Evolutionary conservation across 2,329 filamentous ascomycete genomes (phyloP).

Genomic region (Aspergillus jensenii): DNA sequence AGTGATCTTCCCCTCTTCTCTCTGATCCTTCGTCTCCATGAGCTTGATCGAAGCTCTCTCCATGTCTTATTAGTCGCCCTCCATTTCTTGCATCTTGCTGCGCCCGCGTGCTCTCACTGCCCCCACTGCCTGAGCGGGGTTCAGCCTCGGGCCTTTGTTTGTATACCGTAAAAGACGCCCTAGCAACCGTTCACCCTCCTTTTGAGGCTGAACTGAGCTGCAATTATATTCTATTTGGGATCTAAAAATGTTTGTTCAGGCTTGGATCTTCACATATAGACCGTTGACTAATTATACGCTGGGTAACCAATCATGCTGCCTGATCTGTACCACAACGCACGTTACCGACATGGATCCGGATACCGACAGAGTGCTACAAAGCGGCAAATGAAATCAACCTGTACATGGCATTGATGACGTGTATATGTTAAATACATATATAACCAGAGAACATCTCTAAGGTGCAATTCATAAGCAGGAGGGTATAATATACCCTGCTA

Average conservation of each 20-base stretch:
- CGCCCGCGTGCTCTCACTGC: neutral
- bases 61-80: neutral
- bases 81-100: neutral
- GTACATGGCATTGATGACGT: no score
- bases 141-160: neutral
- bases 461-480: neutral
- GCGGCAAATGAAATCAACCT: neutral
- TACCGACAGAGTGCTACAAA: neutral
- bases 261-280: no score
- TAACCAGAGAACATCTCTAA: neutral
- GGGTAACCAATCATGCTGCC: no score
- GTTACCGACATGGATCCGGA: neutral
- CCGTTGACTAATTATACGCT: neutral
- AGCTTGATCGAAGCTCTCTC: neutral
- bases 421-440: no score
- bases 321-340: neutral
- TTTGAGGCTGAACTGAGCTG: neutral
- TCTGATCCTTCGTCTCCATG: neutral
- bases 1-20: constrained; percentile 10
- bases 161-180: neutral
- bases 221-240: no score
- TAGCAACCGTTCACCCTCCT: neutral
- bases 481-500: neutral
- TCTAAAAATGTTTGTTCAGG: no score
- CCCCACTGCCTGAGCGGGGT: neutral